Evolutionary conservation across 2,329 filamentous ascomycete genomes (phyloP).

Genomic region (Fusarium lyarnte): DNA sequence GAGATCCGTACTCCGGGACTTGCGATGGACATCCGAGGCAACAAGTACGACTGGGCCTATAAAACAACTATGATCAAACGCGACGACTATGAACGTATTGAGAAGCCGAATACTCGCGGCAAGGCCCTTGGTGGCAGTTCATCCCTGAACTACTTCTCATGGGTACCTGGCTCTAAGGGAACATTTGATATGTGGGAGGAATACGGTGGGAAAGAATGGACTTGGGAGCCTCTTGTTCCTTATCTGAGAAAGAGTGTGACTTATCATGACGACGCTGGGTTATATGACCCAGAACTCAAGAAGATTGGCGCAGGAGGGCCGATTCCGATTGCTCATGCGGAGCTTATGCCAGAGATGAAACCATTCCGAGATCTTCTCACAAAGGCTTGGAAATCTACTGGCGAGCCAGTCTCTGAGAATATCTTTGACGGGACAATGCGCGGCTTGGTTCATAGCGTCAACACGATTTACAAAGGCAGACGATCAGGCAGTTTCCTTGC

Average conservation of each 20-base stretch:
- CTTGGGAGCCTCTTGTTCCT: constrained; percentile 55
- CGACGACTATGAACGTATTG: constrained; percentile 66
- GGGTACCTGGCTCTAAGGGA: constrained; percentile 65
- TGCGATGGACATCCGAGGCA: constrained; percentile 63
- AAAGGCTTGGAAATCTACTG: constrained; percentile 62
- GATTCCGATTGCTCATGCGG: constrained; percentile 63
- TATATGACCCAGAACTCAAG: constrained; percentile 56
- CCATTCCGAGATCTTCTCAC: constrained; percentile 61
- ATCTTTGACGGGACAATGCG: constrained; percentile 65
- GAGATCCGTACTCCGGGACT: neutral
- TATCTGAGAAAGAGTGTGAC: constrained; percentile 65
- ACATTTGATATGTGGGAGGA: constrained; percentile 75
- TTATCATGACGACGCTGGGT: constrained; percentile 63
- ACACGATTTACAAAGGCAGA: constrained; percentile 65
- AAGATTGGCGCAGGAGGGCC: constrained; percentile 62
- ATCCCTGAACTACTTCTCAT: constrained; percentile 70
- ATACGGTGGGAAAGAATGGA: constrained; percentile 74
- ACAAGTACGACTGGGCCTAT: constrained; percentile 68
- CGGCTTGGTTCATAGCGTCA: constrained; percentile 62
- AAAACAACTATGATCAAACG: constrained; percentile 69
- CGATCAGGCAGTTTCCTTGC: constrained; percentile 61
- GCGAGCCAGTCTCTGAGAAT: constrained; percentile 60
- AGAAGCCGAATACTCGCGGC: constrained; percentile 72
- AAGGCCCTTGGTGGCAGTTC: constrained; percentile 68
- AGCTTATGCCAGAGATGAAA: constrained; percentile 52